Evolutionary conservation across 306 rosid genomes (phyloP), one percentile per base, ranked within the genome.

Genomic region (Cercis canadensis): DNA sequence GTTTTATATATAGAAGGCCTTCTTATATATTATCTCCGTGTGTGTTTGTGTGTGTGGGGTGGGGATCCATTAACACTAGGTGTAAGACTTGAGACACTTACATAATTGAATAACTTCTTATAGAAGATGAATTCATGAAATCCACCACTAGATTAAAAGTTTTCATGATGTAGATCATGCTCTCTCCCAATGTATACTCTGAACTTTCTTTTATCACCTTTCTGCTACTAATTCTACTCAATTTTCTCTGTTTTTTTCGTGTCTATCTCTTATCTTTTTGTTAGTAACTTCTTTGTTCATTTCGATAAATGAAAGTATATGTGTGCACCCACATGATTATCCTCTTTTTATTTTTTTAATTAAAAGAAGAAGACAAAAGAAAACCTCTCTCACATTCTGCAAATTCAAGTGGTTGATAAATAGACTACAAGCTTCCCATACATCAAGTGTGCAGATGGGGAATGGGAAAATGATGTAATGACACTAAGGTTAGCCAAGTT

Each of bases 361-460:
- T 32, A 44, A 32, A 41, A 58, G 33, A 21, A 13, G 10, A 18
- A 50, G 46, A 19, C 7, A 36, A 5, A 46, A 11, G 10, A 34
- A 49, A 45, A 36, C 7, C 43, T 4, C 11, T 71, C 15, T 47
- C 4, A 29, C 13, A 73, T 24, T 34, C 34, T 11, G 24, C 14
- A 56, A 34, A 52, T 43, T 53, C 31, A 51, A 24, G 46, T 51
- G 49, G 34, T 32, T 53, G 65, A 24, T 18, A 14, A 54, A 62
- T 33, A 52, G 53, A n/a, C 37, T 17, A 76, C 19, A 43, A 32
- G 60, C 34, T 69, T 58, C 64, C 52, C 18, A 53, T 5, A 47
- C 32, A 58, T 71, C 67, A 78, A 24, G 18, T 37, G 62, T 53
- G 60, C 46, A 16, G 19, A 54, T 45, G 34, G 33, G 52, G 73